phyloP scores from a whole-genome alignment of 2,329 filamentous ascomycete species.

The Fonsecaea pedrosoi region DNA sequence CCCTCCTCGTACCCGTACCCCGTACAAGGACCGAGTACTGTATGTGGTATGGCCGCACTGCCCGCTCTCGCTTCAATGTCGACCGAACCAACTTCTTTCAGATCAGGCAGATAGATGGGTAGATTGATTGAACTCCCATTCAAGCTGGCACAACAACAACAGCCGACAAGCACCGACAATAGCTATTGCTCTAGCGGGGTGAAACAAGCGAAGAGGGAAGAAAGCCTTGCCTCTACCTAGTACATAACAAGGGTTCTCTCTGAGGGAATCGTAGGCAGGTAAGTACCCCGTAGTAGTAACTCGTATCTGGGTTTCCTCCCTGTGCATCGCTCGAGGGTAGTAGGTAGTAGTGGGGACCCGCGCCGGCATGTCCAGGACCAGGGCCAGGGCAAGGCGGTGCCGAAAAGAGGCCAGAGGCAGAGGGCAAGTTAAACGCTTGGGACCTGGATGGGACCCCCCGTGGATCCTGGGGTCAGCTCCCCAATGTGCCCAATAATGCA shows the following conservation, averaged over 20 bases:
- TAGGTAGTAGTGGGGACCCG: too few species aligned
- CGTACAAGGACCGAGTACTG: not conserved
- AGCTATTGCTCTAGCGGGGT: not conserved
- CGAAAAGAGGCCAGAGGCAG: not conserved
- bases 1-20: too few species aligned
- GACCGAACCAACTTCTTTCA: not conserved
- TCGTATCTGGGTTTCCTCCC: too few species aligned
- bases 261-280: too few species aligned
- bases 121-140: not conserved
- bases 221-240: too few species aligned
- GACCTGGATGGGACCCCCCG: too few species aligned
- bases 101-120: not conserved
- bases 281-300: too few species aligned
- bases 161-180: not conserved
- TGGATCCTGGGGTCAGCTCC: constrained; percentile 5
- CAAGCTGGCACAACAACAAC: not conserved
- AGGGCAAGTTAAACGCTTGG: not conserved
- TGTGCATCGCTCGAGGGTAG: too few species aligned
- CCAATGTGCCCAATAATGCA: too few species aligned
- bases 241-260: too few species aligned
- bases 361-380: too few species aligned
- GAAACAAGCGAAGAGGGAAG: not conserved
- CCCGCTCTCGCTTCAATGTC: not conserved
- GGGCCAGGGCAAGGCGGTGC: too few species aligned
- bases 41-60: not conserved